A percentile compares a stretch with the other conserved stretches of the same genome.
Evolutionary conservation across 1,139 yeast genomes (phyloP).

Genomic region (Dujonia santamariae): DNA sequence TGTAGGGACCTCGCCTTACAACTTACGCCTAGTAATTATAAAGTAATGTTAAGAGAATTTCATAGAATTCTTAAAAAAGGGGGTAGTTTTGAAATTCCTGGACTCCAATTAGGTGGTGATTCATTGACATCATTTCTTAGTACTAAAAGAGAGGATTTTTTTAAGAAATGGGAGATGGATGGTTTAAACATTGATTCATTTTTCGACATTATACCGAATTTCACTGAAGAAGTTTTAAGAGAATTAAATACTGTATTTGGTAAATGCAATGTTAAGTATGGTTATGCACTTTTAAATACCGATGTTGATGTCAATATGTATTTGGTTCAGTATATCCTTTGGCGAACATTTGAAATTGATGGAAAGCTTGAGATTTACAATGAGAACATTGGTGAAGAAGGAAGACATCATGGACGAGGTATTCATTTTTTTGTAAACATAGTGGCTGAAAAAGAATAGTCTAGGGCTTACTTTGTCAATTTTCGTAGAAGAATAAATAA

Average conservation of each 20-base stretch:
- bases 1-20: slow-evolving; percentile 35
- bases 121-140: slow-evolving; percentile 1
- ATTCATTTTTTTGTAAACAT: slow-evolving; percentile 30
- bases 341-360: slow-evolving; percentile 31
- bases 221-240: slow-evolving; percentile 14
- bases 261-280: slow-evolving; percentile 28
- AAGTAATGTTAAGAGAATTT: slow-evolving; percentile 29
- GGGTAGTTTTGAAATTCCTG: slow-evolving; percentile 34
- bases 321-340: slow-evolving; percentile 27
- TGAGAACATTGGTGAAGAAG: slow-evolving; percentile 16
- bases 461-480: no score
- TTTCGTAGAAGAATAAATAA: no score
- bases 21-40: slow-evolving; percentile 24
- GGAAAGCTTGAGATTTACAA: slow-evolving; percentile 31
- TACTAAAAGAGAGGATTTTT: background rate
- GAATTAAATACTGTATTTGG: slow-evolving; percentile 32
- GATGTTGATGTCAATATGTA: slow-evolving; percentile 32
- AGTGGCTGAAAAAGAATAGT: slow-evolving; percentile 14
- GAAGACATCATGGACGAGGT: slow-evolving; percentile 14
- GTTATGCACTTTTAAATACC: slow-evolving; percentile 28
- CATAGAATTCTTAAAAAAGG: slow-evolving; percentile 34
- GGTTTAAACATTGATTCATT: no score
- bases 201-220: slow-evolving; percentile 2
- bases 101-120: slow-evolving; percentile 23
- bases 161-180: no score